Base-by-base conservation (phyloP, 768 basidiomycete species). In the Mycena vitilis region DNA sequence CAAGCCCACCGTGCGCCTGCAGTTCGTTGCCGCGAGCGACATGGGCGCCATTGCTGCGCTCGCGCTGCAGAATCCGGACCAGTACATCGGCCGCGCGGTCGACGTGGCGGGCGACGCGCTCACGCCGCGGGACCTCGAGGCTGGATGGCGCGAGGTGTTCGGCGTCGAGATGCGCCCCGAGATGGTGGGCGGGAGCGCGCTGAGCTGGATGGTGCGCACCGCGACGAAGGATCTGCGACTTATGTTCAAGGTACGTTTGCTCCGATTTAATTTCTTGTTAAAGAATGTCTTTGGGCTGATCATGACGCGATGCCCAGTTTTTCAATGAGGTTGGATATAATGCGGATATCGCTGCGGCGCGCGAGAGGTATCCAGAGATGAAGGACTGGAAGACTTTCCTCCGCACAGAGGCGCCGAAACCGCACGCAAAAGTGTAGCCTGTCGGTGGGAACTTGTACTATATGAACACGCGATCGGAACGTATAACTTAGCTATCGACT, bases 81-180 rank as follows among this genome's bases (percentile, higher is more conserved):
- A 18, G 54, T 67, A 67, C 53, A 22, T 57, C 44, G 66, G 66
- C 5, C 59, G 60, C 36, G 18, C 13, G 18, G 53, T 67, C 8
- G 60, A 67, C 37, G 54, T 67, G 9, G 66, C 54, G 44, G 66
- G 66, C 1, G 66, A 67, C 47, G 66, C 34, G 45, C 54, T 67
- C 18, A 42, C 60, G 12, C 59, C 66, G 47, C 10, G 7, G 22
- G 66, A 61, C 23, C 52, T 67, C 25, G 59, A 67, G 54, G 54
- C 10, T 15, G 66, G 66, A 23, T 67, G 66, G 66, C 66, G 66
- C 11, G 66, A 67, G 66, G 60, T 57, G 37, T 61, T 67, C 22
- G 67, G 56, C 11, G 61, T 44, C 15, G 67, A 62, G 56, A 57
- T 68, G 61, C 45, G 67, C 10, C 67, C 67, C 9, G 40, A 52